These are phyloP conservation scores for Quambalaria eucalypti DNA, from an alignment of 1,284 basidiomycete genomes.

Conservation along the genomic window DNA sequence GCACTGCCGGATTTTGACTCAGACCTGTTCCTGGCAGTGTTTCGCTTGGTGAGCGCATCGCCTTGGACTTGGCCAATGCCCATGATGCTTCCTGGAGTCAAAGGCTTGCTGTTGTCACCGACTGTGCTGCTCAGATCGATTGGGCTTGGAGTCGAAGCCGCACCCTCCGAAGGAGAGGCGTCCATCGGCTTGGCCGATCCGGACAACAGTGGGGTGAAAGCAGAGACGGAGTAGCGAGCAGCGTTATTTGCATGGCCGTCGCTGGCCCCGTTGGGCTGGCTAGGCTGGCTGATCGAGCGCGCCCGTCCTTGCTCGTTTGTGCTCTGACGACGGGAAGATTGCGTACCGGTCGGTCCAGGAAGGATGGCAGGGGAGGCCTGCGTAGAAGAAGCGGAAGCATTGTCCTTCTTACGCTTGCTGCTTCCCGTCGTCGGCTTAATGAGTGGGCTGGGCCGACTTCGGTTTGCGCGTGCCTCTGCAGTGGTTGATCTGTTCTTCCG, in stretches of 20 bases:
- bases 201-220: constrained; percentile 1
- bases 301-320: background rate
- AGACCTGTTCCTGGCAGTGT: too few species aligned
- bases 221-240: background rate
- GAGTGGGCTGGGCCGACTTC: constrained; percentile 39
- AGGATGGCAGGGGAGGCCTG: background rate
- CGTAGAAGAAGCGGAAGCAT: background rate
- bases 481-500: constrained; percentile 34
- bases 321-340: background rate
- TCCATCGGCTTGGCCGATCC: constrained; percentile 17
- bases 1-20: background rate
- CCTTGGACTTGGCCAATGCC: constrained; percentile 15
- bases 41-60: background rate
- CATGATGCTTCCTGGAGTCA: constrained; percentile 43
- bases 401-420: constrained; percentile 2
- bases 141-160: constrained; percentile 35
- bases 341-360: background rate
- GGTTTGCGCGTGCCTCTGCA: constrained; percentile 30
- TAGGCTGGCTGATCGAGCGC: background rate
- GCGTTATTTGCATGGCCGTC: background rate
- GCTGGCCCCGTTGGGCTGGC: background rate
- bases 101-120: constrained; percentile 17
- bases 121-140: constrained; percentile 24
- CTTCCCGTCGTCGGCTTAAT: constrained; percentile 35
- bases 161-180: constrained; percentile 30